Evolutionary conservation across 208 protist species (phyloP).

Genomic region (Borovskyia barvae): DNA sequence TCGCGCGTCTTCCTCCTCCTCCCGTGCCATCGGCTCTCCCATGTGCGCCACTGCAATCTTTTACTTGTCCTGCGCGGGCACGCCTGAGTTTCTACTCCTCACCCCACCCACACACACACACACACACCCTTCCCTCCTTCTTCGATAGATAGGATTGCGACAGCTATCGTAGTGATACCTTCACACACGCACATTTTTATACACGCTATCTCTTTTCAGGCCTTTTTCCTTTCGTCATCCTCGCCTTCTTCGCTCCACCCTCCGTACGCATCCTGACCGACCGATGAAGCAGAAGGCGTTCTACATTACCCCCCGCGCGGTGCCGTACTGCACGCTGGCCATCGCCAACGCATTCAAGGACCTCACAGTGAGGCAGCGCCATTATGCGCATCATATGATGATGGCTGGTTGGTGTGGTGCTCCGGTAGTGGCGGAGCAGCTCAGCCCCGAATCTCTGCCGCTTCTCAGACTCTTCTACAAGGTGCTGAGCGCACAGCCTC

Average conservation of each 20-base stretch:
- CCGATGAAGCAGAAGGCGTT: constrained; percentile 19
- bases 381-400: constrained; percentile 86
- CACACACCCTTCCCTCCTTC: too few species aligned
- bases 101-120: too few species aligned
- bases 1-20: background rate
- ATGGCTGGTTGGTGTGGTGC: constrained; percentile 48
- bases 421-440: constrained; percentile 47
- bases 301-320: constrained; percentile 52
- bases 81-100: too few species aligned
- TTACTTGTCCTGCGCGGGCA: background rate
- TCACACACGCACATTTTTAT: background rate
- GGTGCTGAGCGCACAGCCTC: constrained; percentile 28
- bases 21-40: background rate
- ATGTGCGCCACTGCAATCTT: too few species aligned
- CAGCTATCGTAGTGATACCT: background rate
- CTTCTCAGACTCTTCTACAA: constrained; percentile 47
- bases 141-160: background rate
- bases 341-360: constrained; percentile 66
- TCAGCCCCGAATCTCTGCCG: constrained; percentile 64
- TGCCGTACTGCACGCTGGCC: constrained; percentile 67
- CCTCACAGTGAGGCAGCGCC: constrained; percentile 67
- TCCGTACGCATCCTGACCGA: background rate
- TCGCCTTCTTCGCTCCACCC: background rate
- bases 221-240: background rate
- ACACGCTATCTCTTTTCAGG: background rate